These are phyloP conservation scores for Fistulinella staudtii DNA, from an alignment of 1,284 basidiomycete genomes.

Conservation along the genomic window DNA sequence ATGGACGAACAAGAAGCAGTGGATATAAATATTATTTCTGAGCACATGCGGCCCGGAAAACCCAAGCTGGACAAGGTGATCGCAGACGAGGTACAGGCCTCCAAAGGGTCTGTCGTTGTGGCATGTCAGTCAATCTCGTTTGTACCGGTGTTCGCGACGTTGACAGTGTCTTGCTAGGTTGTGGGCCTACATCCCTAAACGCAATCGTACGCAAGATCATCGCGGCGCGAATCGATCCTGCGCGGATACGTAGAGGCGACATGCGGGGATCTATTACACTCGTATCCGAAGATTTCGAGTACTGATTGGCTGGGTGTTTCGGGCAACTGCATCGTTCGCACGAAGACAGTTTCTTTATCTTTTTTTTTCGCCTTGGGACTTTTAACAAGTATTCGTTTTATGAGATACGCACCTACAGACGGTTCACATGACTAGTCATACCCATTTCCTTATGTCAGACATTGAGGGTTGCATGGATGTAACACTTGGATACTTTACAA, in stretches of 20 bases:
- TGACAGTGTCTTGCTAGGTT: slow-evolving; percentile 41
- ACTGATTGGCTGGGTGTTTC: too few relatives aligned
- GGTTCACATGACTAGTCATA: background rate
- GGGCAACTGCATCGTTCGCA: too few relatives aligned
- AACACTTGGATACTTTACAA: too few relatives aligned
- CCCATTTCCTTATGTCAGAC: background rate
- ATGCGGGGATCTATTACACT: slow-evolving; percentile 58
- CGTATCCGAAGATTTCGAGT: slow-evolving; percentile 68
- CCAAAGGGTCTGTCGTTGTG: slow-evolving; percentile 60
- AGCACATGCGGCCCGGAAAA: slow-evolving; percentile 68
- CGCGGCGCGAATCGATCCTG: slow-evolving; percentile 58
- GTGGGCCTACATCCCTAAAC: slow-evolving; percentile 72
- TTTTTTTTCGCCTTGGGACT: too few relatives aligned
- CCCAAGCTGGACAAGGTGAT: slow-evolving; percentile 70
- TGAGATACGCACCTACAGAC: background rate
- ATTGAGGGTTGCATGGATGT: background rate
- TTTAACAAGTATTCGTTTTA: too few relatives aligned
- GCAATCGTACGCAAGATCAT: slow-evolving; percentile 68
- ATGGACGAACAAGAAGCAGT: slow-evolving; percentile 64
- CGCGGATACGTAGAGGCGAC: slow-evolving; percentile 56
- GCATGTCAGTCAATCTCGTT: slow-evolving; percentile 50
- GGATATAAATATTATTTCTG: slow-evolving; percentile 65
- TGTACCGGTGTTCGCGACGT: background rate
- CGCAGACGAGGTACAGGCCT: slow-evolving; percentile 58
- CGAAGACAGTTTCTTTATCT: too few relatives aligned